A percentile compares a stretch with the other conserved stretches of the same genome.
These are phyloP conservation scores for Aquilaria agallochum DNA, from an alignment of 441 rosid species.

Conservation along the genomic window DNA sequence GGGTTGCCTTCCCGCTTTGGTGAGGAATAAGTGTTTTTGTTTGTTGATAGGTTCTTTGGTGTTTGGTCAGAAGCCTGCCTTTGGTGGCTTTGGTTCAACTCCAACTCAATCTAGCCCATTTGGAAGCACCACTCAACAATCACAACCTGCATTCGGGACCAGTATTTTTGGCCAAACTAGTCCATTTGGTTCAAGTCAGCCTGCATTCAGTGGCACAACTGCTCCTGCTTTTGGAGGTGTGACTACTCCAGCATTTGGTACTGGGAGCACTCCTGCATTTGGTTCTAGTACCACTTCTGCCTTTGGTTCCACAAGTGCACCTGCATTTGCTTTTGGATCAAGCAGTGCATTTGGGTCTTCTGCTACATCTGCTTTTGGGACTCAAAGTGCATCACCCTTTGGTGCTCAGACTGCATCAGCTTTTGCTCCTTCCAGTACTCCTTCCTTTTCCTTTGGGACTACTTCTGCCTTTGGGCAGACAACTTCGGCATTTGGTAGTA, in stretches of 20 bases:
- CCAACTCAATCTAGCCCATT: conserved; percentile 66
- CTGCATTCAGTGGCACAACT: conserved; percentile 51
- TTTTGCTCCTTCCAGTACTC: conserved; percentile 40
- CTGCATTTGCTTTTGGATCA: conserved; percentile 31
- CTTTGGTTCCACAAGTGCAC: conserved; percentile 31
- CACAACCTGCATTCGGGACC: conserved; percentile 83
- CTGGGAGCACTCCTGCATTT: conserved; percentile 53
- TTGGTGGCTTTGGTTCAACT: conserved; percentile 77
- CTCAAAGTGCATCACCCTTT: conserved; percentile 44
- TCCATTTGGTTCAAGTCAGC: conserved; percentile 56
- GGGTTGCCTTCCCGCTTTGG: conserved; percentile 9
- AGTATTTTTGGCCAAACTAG: conserved; percentile 65
- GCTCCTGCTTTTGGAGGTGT: conserved; percentile 52
- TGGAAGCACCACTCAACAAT: conserved; percentile 73
- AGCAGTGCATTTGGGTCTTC: conserved; percentile 45
- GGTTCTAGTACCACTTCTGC: conserved; percentile 44
- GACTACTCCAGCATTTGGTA: conserved; percentile 50
- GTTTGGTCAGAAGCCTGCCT: conserved; percentile 70
- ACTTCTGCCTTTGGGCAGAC: conserved; percentile 72
- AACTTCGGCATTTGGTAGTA: conserved; percentile 55
- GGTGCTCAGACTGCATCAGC: conserved; percentile 43
- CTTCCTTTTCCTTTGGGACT: conserved; percentile 37
- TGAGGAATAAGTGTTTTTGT: not conserved
- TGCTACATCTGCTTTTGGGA: conserved; percentile 46
- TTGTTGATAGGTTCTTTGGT: conserved; percentile 42